A percentile compares a stretch with the other conserved stretches of the same genome.
These are phyloP conservation scores for Globisporangium yorkense DNA, from an alignment of 352 stramenopile species.

Conservation along the genomic window DNA sequence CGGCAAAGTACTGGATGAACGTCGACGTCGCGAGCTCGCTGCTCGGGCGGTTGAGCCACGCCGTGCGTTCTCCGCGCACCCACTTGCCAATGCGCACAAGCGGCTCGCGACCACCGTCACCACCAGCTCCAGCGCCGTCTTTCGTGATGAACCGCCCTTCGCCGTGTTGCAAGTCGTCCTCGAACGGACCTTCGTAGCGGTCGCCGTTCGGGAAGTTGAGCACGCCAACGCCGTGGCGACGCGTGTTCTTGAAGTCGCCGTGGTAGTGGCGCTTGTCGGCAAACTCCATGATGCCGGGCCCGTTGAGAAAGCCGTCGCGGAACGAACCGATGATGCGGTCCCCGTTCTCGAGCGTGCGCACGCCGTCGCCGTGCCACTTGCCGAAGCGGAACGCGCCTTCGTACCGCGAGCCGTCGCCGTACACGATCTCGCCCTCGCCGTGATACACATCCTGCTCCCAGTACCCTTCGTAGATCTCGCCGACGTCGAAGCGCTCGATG, in stretches of 20 bases:
- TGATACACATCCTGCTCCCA: constrained; percentile 65
- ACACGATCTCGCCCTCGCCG: constrained; percentile 57
- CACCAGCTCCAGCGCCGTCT: constrained; percentile 2
- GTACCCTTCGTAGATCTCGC: constrained; percentile 76
- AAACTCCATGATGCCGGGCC: constrained; percentile 54
- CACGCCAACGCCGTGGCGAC: constrained; percentile 69
- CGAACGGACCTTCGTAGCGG: constrained; percentile 87
- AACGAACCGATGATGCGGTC: constrained; percentile 62
- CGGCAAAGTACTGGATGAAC: constrained; percentile 72
- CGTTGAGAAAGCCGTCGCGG: constrained; percentile 48
- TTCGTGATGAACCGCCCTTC: constrained; percentile 63
- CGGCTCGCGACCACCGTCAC: constrained; percentile 30
- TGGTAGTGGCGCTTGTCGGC: constrained; percentile 62
- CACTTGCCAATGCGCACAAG: constrained; percentile 59
- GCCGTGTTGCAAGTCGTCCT: constrained; percentile 80
- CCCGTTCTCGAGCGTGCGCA: constrained; percentile 50
- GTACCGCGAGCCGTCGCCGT: constrained; percentile 63
- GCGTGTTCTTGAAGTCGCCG: constrained; percentile 50
- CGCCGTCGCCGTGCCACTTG: constrained; percentile 65
- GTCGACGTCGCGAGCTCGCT: constrained; percentile 64
- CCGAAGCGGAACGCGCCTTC: constrained; percentile 59
- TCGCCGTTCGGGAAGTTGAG: constrained; percentile 87
- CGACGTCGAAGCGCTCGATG: constrained; percentile 70
- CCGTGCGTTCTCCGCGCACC: constrained; percentile 51
- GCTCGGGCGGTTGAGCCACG: constrained; percentile 66